Evolutionary conservation across 495 filamentous ascomycete species (phyloP).

Genomic region (Neurospora terricola): DNA sequence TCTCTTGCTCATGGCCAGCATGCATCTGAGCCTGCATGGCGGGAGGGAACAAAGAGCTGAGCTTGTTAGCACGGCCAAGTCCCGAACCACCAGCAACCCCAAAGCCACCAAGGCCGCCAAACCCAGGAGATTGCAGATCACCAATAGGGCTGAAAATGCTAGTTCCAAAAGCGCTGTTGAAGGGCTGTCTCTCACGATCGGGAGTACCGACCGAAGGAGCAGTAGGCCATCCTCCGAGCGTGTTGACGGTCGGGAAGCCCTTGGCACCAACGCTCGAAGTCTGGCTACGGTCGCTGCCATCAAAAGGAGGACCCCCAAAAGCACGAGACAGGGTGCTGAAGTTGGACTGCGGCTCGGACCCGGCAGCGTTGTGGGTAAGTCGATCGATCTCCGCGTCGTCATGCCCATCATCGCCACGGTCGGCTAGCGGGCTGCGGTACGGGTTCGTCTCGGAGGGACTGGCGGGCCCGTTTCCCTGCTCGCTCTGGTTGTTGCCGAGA

Average conservation of each 20-base stretch:
- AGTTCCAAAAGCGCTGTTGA: conserved; percentile 53
- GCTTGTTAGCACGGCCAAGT: conserved; percentile 65
- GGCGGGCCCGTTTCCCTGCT: conserved; percentile 45
- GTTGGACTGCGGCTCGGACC: conserved; percentile 32
- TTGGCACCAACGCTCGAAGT: conserved; percentile 76
- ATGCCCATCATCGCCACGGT: conserved; percentile 55
- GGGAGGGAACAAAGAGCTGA: conserved; percentile 76
- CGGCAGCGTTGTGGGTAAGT: conserved; percentile 24
- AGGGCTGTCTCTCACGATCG: conserved; percentile 59
- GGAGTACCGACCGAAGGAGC: conserved; percentile 62
- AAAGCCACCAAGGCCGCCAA: conserved; percentile 48
- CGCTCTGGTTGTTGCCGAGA: conserved; percentile 31
- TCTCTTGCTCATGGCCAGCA: conserved; percentile 45
- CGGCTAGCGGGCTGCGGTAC: conserved; percentile 69
- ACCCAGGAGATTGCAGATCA: conserved; percentile 66
- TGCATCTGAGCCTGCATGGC: conserved; percentile 87
- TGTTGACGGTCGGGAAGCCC: conserved; percentile 57
- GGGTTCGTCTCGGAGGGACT: conserved; percentile 97
- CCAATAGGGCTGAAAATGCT: conserved; percentile 59
- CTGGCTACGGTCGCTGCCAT: conserved; percentile 74
- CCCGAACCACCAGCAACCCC: conserved; percentile 30
- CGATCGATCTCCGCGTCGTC: conserved; percentile 53
- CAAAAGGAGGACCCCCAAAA: conserved; percentile 45
- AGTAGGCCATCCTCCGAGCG: conserved; percentile 57
- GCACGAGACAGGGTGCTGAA: conserved; percentile 38